Percentiles rank a stretch among this genome's conserved stretches.
Evolutionary conservation across 768 basidiomycete genomes (phyloP).

Genomic region (Cystofilobasidium bisporidii): DNA sequence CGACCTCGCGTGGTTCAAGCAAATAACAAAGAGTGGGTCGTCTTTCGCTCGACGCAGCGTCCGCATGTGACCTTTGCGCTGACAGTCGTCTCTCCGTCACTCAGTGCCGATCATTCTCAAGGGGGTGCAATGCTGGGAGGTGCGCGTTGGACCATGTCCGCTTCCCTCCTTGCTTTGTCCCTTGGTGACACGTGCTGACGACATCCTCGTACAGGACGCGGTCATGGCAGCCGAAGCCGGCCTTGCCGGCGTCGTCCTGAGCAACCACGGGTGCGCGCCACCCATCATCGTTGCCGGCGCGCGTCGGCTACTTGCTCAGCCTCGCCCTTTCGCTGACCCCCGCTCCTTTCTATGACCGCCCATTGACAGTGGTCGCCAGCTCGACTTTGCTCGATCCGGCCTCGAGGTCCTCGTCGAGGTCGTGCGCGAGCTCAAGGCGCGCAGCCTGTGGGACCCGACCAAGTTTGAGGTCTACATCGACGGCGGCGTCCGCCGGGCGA

Average conservation of each 20-base stretch:
- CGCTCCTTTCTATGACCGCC: background rate
- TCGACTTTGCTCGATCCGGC: constrained; percentile 60
- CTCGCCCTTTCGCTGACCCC: background rate
- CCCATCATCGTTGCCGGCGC: no score
- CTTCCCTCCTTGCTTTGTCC: background rate
- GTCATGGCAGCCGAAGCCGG: constrained; percentile 60
- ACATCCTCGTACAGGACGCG: constrained; percentile 51
- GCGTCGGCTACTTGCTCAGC: constrained; percentile 41
- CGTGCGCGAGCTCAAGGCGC: constrained; percentile 56
- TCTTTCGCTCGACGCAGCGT: background rate
- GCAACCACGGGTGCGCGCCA: constrained; percentile 61
- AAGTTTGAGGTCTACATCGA: constrained; percentile 68
- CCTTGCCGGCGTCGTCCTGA: constrained; percentile 53
- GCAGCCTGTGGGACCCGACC: constrained; percentile 55
- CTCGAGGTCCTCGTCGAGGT: constrained; percentile 85
- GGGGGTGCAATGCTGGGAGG: constrained; percentile 76
- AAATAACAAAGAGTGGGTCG: constrained; percentile 56
- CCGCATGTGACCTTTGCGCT: no score
- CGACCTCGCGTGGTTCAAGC: constrained; percentile 66
- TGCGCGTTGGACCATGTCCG: no score
- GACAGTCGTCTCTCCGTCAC: background rate
- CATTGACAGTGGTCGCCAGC: constrained; percentile 32
- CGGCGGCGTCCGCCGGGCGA: constrained; percentile 87
- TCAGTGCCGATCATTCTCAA: constrained; percentile 56
- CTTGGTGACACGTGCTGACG: background rate